Percentiles rank a stretch among this genome's conserved stretches.
phyloP scores from a whole-genome alignment of 805 yeast species.

The Kuraishia cidri region DNA sequence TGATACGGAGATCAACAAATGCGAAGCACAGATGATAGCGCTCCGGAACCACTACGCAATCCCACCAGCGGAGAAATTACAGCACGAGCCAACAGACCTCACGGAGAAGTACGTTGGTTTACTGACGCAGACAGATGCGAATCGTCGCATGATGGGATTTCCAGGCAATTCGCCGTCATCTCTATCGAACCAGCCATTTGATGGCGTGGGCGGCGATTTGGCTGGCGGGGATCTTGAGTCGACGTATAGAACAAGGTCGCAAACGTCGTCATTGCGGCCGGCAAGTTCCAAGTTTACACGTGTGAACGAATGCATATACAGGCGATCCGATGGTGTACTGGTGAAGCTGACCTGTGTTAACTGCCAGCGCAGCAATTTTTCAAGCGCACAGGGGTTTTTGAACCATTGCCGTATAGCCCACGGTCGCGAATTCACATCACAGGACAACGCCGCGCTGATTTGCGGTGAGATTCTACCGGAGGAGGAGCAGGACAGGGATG shows the following conservation, averaged over 20 bases:
- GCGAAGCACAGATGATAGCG: conserved; percentile 48
- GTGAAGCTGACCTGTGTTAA: conserved; percentile 61
- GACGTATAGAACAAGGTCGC: conserved; percentile 37
- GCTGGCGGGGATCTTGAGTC: conserved; percentile 4
- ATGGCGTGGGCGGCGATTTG: neutral
- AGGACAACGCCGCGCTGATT: conserved; percentile 63
- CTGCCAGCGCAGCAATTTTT: conserved; percentile 62
- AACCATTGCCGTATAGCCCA: conserved; percentile 75
- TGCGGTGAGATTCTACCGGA: conserved; percentile 52
- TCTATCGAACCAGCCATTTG: neutral
- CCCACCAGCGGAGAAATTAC: conserved; percentile 27
- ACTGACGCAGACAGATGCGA: conserved; percentile 8
- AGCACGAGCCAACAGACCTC: conserved; percentile 34
- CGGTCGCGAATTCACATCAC: conserved; percentile 58
- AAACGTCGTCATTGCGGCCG: conserved; percentile 43
- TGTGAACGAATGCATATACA: conserved; percentile 41
- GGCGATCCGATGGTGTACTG: conserved; percentile 62
- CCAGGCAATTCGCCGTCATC: neutral
- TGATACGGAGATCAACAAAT: conserved; percentile 44
- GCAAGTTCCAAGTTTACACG: conserved; percentile 20
- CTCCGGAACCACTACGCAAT: conserved; percentile 35
- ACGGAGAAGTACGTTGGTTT: conserved; percentile 29
- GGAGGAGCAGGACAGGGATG: conserved; percentile 49
- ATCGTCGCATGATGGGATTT: conserved; percentile 12
- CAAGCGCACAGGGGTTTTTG: conserved; percentile 73